Percentiles rank a stretch among this genome's conserved stretches.
phyloP scores from a whole-genome alignment of 169 alveolate species.

The Plasmodium yoelii region DNA sequence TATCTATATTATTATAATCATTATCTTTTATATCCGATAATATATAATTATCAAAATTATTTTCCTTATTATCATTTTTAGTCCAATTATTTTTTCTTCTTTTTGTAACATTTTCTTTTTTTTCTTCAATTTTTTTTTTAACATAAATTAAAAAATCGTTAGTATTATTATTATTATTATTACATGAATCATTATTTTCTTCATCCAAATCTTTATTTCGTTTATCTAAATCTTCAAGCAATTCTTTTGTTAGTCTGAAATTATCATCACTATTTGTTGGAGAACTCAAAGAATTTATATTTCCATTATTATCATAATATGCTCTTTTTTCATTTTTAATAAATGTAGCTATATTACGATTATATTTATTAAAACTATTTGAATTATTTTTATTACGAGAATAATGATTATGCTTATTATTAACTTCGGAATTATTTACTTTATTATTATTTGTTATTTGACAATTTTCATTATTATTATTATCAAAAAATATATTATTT shows the following conservation, averaged over 20 bases:
- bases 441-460: not conserved
- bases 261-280: not conserved
- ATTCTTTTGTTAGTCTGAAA: constrained; percentile 53
- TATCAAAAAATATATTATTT: constrained; percentile 15
- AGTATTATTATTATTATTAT: constrained; percentile 32
- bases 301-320: constrained; percentile 17
- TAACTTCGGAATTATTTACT: constrained; percentile 3
- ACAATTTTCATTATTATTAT: not conserved
- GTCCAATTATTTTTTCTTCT: not conserved
- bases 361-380: constrained; percentile 6
- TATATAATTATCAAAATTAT: not conserved
- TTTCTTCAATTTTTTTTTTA: constrained; percentile 59
- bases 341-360: not conserved
- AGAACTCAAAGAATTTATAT: not conserved
- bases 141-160: constrained; percentile 57
- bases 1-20: not conserved
- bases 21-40: not conserved
- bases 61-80: not conserved
- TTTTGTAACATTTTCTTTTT: constrained; percentile 30
- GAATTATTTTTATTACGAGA: not conserved
- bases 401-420: not conserved
- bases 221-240: constrained; percentile 42
- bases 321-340: constrained; percentile 5
- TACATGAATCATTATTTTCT: not conserved
- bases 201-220: constrained; percentile 31